Base-by-base conservation (phyloP, 108 stramenopile genomes). In the Conticribra guillardii region DNA sequence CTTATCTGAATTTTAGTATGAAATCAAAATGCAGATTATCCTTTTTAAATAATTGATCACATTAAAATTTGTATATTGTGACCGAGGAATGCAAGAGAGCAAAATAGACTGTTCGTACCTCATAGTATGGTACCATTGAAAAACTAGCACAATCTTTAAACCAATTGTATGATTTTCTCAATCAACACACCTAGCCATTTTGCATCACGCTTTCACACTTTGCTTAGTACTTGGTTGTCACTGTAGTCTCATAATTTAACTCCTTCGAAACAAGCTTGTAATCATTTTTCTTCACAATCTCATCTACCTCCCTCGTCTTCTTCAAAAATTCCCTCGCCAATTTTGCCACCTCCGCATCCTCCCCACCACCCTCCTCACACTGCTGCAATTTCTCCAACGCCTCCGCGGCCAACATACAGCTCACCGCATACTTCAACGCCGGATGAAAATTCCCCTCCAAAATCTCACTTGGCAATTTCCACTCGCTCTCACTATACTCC, bases 361-460 rank as follows among this genome's bases (percentile, higher is more conserved):
- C 57, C 15, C 60, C 61, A 22, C 60, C 79, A 18, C 46, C 61
- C 32, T 54, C 63, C 49, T 69, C 76, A 49, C 60, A 69, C 48
- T 48, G 30, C 30, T 72, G 48, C 71, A 80, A 34, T 33, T 33
- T 0, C 28, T 80, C 67, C 66, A 68, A 64, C 24, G 71, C 60
- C 49, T 73, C 54, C 26, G 51, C 57, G 14, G 79, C 71, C 21
- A 80, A 37, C 71, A 80, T 63, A 30, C 50, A 59, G 15, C 65
- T 54, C 47, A 82, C 73, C 0, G 82, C 82, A 64, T 60, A 79
- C 37, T 67, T 74, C 77, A 82, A 60, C n/a, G 82, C 82, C 2
- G 82, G 82, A 50, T 82, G 82, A 62, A 60, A 82, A 66, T 69
- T 74, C 46, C 82, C 82, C 31, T 64, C 64, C 51, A 82, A 54